phyloP scores from a whole-genome alignment of 129 eudicot species.

The Arctium lappa region DNA sequence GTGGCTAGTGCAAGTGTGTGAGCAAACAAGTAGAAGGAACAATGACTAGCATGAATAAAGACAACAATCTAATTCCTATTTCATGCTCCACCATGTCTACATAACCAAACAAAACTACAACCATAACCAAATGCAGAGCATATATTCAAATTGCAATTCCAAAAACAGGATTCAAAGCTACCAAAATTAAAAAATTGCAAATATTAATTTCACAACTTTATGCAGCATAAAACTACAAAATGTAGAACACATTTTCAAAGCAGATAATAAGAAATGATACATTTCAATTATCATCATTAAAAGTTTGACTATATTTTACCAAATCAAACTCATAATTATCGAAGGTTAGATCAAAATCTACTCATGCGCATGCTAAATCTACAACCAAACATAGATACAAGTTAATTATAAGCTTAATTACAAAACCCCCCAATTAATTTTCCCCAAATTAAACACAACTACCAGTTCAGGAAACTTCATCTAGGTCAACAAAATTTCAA shows the following conservation, averaged over 20 bases:
- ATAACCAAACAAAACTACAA: constrained; percentile 7
- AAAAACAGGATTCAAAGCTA: background rate
- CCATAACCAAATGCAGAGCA: background rate
- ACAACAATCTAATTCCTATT: constrained; percentile 8
- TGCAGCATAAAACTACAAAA: background rate
- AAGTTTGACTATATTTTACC: background rate
- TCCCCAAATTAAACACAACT: constrained; percentile 21
- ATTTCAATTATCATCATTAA: constrained; percentile 4
- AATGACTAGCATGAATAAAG: background rate
- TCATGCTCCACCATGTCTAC: constrained; percentile 12
- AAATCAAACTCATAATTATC: constrained; percentile 16
- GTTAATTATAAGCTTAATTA: constrained; percentile 22
- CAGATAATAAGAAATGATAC: background rate
- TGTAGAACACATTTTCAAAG: constrained; percentile 2
- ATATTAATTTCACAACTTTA: background rate
- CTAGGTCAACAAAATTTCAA: constrained; percentile 34
- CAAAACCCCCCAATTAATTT: constrained; percentile 18
- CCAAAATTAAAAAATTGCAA: background rate
- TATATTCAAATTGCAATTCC: background rate
- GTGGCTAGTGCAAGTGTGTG: background rate
- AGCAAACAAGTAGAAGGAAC: background rate
- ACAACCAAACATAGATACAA: constrained; percentile 4
- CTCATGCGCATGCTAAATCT: constrained; percentile 1
- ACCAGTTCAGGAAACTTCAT: constrained; percentile 23
- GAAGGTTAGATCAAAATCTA: background rate